phyloP scores from a whole-genome alignment of 179 eudicot genomes.

The Spergularia azorica region DNA sequence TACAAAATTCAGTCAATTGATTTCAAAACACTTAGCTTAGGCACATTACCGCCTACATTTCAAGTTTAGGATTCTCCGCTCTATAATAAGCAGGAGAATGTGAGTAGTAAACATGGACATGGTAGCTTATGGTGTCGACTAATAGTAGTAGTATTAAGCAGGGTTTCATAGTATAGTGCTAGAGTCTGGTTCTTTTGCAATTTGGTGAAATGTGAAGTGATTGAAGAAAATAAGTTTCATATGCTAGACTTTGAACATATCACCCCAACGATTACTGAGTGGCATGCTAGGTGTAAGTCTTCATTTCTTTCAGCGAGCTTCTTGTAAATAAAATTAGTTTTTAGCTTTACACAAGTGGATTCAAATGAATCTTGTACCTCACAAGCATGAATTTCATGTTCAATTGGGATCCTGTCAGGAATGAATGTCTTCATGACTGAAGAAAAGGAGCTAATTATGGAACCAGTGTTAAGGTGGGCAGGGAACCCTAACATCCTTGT shows the following conservation, averaged over 20 bases:
- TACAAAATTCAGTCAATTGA: constrained; percentile 67
- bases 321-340: background rate
- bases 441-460: constrained; percentile 57
- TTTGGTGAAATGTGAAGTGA: background rate
- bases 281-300: background rate
- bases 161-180: no score
- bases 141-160: no score
- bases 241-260: background rate
- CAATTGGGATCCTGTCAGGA: constrained; percentile 32
- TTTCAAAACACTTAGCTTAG: constrained; percentile 60
- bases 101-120: background rate
- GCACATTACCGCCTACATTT: constrained; percentile 73
- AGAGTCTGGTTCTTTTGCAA: background rate
- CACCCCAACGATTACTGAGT: background rate
- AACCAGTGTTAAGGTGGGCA: constrained; percentile 49
- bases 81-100: constrained; percentile 10
- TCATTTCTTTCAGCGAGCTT: background rate
- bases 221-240: background rate
- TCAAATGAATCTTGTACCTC: background rate
- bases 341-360: background rate
- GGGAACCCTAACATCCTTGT: constrained; percentile 48
- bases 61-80: constrained; percentile 45
- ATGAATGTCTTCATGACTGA: constrained; percentile 48
- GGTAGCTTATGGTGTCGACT: background rate
- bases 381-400: background rate